These are phyloP conservation scores for Penicillium antarcticum DNA, from an alignment of 495 filamentous ascomycete genomes.

Conservation along the genomic window DNA sequence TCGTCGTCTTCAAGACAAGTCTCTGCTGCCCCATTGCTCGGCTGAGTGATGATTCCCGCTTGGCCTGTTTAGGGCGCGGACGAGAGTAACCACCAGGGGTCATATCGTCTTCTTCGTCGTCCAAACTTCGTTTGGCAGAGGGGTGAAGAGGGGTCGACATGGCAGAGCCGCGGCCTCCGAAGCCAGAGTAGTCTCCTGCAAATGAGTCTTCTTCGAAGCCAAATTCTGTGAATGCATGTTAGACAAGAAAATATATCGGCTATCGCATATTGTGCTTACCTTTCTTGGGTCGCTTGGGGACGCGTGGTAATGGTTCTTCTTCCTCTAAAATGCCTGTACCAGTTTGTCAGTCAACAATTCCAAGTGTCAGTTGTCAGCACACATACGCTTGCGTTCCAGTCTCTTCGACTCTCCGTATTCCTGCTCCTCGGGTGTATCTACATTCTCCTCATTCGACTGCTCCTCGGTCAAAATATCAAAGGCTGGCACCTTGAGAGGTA, in stretches of 20 bases:
- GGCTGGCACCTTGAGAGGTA: conserved; percentile 75
- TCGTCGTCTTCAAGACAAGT: conserved; percentile 49
- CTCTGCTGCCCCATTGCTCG: conserved; percentile 39
- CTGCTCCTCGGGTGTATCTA: conserved; percentile 82
- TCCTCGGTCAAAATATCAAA: conserved; percentile 75
- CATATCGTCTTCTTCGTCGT: conserved; percentile 38
- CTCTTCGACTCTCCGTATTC: conserved; percentile 85
- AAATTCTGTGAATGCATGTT: conserved; percentile 19
- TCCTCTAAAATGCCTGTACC: conserved; percentile 55
- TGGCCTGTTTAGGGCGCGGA: conserved; percentile 33
- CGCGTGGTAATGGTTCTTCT: conserved; percentile 56
- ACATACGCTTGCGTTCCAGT: conserved; percentile 71
- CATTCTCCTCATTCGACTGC: conserved; percentile 78
- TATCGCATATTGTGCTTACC: conserved; percentile 18
- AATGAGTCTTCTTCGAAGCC: conserved; percentile 38
- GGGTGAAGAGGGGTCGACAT: conserved; percentile 44
- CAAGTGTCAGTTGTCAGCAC: background rate
- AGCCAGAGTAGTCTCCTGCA: conserved; percentile 30
- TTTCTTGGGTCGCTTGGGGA: conserved; percentile 57
- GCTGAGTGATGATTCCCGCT: conserved; percentile 37
- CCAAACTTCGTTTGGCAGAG: conserved; percentile 29
- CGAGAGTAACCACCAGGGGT: conserved; percentile 34
- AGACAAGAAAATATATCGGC: background rate
- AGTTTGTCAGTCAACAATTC: conserved; percentile 4
- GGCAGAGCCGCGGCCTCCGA: conserved; percentile 34